Percentiles rank a stretch among this genome's conserved stretches.
Conservation (phyloP, 192 early-diverging fungal species). For the Gryganskiella cystojenkinii region DNA sequence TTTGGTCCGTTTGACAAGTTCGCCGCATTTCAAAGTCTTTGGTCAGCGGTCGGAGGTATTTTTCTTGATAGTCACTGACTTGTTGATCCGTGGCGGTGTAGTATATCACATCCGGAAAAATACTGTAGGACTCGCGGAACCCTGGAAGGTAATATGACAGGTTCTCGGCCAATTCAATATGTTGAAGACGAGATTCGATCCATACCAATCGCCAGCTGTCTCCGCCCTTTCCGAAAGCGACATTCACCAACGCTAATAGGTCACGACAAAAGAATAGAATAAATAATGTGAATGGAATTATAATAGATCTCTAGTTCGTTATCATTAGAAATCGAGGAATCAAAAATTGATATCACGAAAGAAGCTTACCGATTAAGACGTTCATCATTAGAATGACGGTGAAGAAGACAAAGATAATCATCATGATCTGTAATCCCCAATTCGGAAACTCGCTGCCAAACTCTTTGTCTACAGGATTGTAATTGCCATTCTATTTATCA, state of each 20-base stretch:
- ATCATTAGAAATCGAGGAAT: no score
- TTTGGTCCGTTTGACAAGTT: no score
- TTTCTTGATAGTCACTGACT: neutral
- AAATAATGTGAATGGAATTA: neutral
- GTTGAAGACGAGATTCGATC: slow-evolving; percentile 9
- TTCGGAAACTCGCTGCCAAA: neutral
- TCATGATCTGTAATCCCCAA: neutral
- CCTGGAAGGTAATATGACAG: slow-evolving; percentile 11
- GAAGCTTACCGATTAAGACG: slow-evolving; percentile 21
- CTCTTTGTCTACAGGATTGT: neutral
- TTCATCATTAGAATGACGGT: slow-evolving; percentile 10
- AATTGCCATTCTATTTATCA: slow-evolving; percentile 6
- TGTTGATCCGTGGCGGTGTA: slow-evolving; percentile 9
- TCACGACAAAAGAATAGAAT: neutral
- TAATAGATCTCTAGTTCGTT: neutral
- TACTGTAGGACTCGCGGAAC: slow-evolving; percentile 4
- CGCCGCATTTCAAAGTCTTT: no score
- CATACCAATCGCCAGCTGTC: slow-evolving; percentile 23
- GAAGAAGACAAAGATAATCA: slow-evolving; percentile 10
- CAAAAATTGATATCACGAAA: no score
- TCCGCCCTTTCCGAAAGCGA: slow-evolving; percentile 14
- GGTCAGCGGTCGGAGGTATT: neutral
- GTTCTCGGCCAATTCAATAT: slow-evolving; percentile 25
- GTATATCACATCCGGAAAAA: slow-evolving; percentile 14
- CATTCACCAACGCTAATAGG: slow-evolving; percentile 13